phyloP scores from a whole-genome alignment of 768 basidiomycete species.

The Cantharellus cinnabarinus region DNA sequence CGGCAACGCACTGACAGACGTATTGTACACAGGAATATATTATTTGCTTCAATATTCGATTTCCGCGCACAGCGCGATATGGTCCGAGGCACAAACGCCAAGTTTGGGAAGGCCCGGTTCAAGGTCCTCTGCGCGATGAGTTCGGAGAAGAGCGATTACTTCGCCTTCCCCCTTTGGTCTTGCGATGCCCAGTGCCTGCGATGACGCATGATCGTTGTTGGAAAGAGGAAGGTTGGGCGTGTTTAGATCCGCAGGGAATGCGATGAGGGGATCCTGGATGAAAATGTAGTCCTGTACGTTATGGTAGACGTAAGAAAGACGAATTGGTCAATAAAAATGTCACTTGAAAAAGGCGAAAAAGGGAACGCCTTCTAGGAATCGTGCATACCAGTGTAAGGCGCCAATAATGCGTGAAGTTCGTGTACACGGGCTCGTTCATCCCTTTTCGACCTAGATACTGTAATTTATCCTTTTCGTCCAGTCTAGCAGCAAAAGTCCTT shows the following conservation, averaged over 20 bases:
- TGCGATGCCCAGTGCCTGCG: too few relatives aligned
- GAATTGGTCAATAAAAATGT: constrained; percentile 1
- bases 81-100: constrained; percentile 70
- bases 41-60: constrained; percentile 15
- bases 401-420: constrained; percentile 80
- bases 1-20: too few relatives aligned
- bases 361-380: background rate
- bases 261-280: constrained; percentile 29
- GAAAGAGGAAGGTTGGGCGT: background rate
- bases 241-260: constrained; percentile 5
- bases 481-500: background rate
- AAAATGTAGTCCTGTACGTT: constrained; percentile 59
- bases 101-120: constrained; percentile 59
- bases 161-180: constrained; percentile 10
- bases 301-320: background rate
- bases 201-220: too few relatives aligned
- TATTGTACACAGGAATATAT: too few relatives aligned
- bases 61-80: constrained; percentile 58
- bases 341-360: constrained; percentile 1
- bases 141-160: constrained; percentile 37
- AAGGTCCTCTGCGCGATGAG: constrained; percentile 38
- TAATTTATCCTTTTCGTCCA: constrained; percentile 21
- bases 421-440: constrained; percentile 59
- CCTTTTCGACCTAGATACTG: constrained; percentile 29
- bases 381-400: constrained; percentile 48